Conservation (phyloP, 257 asterid species). For the Knoxia roxburghii region DNA sequence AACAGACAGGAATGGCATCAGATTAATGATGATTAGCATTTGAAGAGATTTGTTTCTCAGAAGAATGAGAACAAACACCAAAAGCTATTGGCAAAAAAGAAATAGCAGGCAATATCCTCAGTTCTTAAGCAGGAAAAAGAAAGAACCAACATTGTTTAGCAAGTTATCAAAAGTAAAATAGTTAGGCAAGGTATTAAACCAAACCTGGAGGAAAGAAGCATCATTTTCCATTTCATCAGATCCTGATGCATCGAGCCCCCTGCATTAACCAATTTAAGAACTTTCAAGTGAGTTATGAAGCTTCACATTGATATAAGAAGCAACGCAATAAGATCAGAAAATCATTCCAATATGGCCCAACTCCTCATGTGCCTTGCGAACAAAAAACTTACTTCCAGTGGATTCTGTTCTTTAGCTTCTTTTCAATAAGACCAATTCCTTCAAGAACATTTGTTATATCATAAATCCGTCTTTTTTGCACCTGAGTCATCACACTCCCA, state of each 20-base stretch:
- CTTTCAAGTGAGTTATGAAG: neutral
- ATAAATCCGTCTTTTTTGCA: conserved; percentile 70
- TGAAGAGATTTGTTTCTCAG: conserved; percentile 5
- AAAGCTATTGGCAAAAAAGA: neutral
- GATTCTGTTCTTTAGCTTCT: conserved; percentile 80
- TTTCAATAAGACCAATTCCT: conserved; percentile 93
- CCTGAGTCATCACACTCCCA: conserved; percentile 27
- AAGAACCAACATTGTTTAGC: no score
- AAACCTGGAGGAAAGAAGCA: conserved; percentile 74
- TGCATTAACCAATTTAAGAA: conserved; percentile 13
- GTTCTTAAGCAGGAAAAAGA: neutral
- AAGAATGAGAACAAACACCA: neutral
- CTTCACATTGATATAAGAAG: conserved; percentile 1
- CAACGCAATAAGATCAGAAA: neutral
- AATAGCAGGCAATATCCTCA: conserved; percentile 1
- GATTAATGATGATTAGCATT: conserved; percentile 14
- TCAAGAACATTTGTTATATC: conserved; percentile 96
- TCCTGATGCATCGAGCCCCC: conserved; percentile 69
- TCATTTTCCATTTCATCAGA: conserved; percentile 71
- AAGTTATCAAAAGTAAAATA: neutral
- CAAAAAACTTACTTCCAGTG: conserved; percentile 42
- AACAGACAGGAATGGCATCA: conserved; percentile 20
- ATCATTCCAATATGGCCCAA: neutral
- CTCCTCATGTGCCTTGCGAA: neutral
- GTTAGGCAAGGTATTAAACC: conserved; percentile 1